Percentiles rank a stretch among this genome's conserved stretches.
phyloP scores from a whole-genome alignment of 768 basidiomycete species.

The Melanogaster broomeanus region DNA sequence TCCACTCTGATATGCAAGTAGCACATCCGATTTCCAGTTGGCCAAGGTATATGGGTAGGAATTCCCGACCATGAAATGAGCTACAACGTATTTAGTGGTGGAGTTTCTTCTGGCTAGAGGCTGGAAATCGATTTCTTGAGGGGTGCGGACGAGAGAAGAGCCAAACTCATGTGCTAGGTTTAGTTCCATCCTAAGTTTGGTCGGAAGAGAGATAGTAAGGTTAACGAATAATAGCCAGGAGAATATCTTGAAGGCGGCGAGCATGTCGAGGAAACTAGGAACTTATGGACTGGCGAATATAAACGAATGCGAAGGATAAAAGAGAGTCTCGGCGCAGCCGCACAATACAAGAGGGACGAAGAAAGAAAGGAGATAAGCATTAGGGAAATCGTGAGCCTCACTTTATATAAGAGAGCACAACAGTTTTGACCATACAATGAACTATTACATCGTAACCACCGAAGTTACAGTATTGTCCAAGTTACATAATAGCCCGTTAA shows the following conservation, averaged over 20 bases:
- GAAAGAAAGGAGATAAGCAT: background rate
- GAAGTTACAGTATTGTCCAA: no score
- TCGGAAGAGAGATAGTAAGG: constrained; percentile 13
- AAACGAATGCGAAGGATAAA: constrained; percentile 8
- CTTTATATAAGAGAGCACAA: background rate
- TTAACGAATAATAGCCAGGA: constrained; percentile 8
- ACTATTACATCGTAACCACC: no score
- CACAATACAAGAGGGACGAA: background rate
- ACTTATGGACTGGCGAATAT: background rate
- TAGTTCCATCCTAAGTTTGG: background rate
- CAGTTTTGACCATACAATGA: no score
- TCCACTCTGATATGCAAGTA: constrained; percentile 54
- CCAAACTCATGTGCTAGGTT: background rate
- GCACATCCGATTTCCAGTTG: constrained; percentile 51
- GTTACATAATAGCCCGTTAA: no score
- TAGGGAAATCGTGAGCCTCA: background rate
- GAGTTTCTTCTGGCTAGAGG: constrained; percentile 13
- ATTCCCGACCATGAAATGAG: constrained; percentile 67
- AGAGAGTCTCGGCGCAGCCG: constrained; percentile 11
- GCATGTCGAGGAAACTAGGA: constrained; percentile 19
- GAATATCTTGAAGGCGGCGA: constrained; percentile 10
- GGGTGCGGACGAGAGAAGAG: background rate
- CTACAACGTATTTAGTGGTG: constrained; percentile 48
- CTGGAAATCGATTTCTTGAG: background rate
- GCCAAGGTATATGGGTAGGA: constrained; percentile 55